phyloP scores from a whole-genome alignment of 2,329 filamentous ascomycete genomes.

The Sphaerostilbella broomeana region DNA sequence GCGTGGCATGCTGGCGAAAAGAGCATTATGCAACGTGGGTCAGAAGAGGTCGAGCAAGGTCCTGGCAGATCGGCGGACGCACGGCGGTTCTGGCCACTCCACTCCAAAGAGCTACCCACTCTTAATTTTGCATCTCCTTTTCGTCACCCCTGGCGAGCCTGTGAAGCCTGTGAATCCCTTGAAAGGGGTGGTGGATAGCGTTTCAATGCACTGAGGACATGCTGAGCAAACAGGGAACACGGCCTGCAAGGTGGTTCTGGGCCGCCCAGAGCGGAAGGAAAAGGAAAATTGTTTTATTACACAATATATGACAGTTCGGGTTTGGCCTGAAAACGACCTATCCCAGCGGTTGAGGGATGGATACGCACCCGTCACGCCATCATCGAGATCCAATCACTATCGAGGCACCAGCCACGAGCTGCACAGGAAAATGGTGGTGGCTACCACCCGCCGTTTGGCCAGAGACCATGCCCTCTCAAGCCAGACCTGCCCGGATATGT shows the following conservation, averaged over 20 bases:
- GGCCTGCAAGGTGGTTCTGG: background rate
- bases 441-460: no score
- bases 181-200: constrained; percentile 8
- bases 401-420: constrained; percentile 9
- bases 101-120: constrained; percentile 8
- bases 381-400: constrained; percentile 9
- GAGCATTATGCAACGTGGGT: no score
- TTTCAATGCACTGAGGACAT: no score
- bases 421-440: no score
- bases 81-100: constrained; percentile 9
- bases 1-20: no score
- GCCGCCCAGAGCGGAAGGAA: background rate
- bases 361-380: constrained; percentile 10
- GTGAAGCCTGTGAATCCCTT: background rate
- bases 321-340: no score
- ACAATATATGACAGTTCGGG: no score
- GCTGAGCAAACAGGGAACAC: no score
- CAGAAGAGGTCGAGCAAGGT: no score
- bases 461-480: no score
- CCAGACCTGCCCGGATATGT: background rate
- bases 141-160: background rate
- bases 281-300: no score
- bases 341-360: background rate
- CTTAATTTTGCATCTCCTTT: constrained; percentile 8
- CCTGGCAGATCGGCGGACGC: constrained; percentile 20